A percentile compares a stretch with the other conserved stretches of the same genome.
Evolutionary conservation across 2,329 filamentous ascomycete genomes (phyloP).

Genomic region (Ophiostoma tasmaniense): DNA sequence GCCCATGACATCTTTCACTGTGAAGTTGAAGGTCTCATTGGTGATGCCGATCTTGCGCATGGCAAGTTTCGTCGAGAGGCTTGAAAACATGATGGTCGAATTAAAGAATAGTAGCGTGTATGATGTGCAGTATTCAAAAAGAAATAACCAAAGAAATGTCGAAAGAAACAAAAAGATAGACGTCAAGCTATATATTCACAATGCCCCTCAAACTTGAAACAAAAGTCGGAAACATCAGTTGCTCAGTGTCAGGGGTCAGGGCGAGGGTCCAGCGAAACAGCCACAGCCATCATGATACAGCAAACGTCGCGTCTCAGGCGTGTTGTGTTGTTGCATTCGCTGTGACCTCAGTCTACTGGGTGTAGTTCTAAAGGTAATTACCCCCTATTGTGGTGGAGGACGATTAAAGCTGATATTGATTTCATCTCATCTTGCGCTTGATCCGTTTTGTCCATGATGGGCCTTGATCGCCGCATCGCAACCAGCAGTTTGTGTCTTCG

Average conservation of each 20-base stretch:
- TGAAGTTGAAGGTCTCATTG: slow-evolving; percentile 40
- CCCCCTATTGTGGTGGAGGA: not conserved
- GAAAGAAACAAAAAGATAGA: not conserved
- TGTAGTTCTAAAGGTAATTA: not conserved
- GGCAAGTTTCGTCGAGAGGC: slow-evolving; percentile 49
- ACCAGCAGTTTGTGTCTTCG: not conserved
- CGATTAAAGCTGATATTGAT: not conserved
- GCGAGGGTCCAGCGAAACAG: not conserved
- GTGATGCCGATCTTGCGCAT: slow-evolving; percentile 49
- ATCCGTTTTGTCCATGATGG: not conserved
- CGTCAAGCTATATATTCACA: not conserved
- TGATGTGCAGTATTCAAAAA: not conserved
- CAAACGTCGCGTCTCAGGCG: slow-evolving; percentile 34
- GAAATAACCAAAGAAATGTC: not conserved
- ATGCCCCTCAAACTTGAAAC: not conserved
- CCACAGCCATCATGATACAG: slow-evolving; percentile 23
- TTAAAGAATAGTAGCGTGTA: not conserved
- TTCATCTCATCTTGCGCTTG: not conserved
- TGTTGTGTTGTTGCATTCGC: slow-evolving; percentile 23
- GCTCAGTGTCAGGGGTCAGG: not conserved
- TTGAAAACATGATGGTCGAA: slow-evolving; percentile 41
- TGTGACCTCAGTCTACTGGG: not conserved
- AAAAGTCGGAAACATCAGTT: not conserved
- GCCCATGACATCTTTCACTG: slow-evolving; percentile 28
- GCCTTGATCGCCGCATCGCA: not conserved